A percentile compares a stretch with the other conserved stretches of the same genome.
These are phyloP conservation scores for Dioscorea dumetorum DNA, from an alignment of 106 monocot species.

Conservation along the genomic window DNA sequence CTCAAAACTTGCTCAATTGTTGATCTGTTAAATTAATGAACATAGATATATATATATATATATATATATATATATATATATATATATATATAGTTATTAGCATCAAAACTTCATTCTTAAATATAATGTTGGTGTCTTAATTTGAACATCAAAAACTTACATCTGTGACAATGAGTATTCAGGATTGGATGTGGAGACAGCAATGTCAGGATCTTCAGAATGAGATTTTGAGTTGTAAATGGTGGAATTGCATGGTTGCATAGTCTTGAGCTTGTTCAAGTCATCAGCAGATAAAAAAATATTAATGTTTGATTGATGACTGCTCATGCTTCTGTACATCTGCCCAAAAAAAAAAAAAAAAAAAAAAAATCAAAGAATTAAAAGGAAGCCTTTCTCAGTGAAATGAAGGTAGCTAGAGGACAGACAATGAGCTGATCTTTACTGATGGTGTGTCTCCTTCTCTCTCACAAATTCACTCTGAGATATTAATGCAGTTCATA, in stretches of 20 bases:
- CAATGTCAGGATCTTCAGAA: background rate
- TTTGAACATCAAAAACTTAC: background rate
- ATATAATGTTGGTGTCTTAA: background rate
- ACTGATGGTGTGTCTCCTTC: no score
- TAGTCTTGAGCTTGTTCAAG: background rate
- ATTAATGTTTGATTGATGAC: constrained; percentile 1
- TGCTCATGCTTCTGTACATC: constrained; percentile 30
- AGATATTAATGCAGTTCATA: no score
- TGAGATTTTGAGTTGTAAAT: background rate
- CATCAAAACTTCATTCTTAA: background rate
- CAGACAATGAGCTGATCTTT: no score
- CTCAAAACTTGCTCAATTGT: background rate
- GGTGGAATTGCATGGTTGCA: background rate
- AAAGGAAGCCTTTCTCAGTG: no score
- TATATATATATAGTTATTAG: no score
- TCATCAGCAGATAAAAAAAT: background rate
- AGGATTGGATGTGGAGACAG: background rate
- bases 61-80: no score
- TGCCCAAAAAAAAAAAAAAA: no score
- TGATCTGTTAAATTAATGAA: constrained; percentile 1
- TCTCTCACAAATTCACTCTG: no score
- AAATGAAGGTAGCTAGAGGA: no score
- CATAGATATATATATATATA: background rate
- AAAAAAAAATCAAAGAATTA: background rate
- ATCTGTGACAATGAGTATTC: background rate